Evolutionary conservation across 2,329 filamentous ascomycete genomes (phyloP).

Genomic region (Penicillium sp.): DNA sequence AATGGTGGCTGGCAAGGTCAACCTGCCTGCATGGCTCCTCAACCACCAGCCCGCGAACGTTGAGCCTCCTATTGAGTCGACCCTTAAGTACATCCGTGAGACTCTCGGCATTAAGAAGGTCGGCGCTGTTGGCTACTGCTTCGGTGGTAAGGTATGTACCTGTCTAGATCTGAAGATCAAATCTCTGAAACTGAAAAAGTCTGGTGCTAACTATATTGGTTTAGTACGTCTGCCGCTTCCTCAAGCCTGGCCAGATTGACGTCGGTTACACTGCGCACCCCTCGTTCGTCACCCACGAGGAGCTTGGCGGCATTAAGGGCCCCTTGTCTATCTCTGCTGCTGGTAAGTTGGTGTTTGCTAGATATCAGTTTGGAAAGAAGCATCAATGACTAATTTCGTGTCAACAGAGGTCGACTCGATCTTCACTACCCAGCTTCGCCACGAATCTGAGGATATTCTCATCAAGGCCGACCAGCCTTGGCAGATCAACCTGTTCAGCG

Average conservation of each 20-base stretch:
- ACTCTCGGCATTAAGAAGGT: slow-evolving; percentile 58
- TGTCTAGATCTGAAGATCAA: neutral
- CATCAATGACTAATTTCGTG: slow-evolving; percentile 1
- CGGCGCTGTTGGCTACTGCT: slow-evolving; percentile 70
- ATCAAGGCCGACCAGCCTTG: slow-evolving; percentile 59
- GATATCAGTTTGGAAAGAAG: neutral
- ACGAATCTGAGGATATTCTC: slow-evolving; percentile 64
- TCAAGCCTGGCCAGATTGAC: slow-evolving; percentile 60
- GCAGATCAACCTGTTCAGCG: slow-evolving; percentile 74
- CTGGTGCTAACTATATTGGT: neutral
- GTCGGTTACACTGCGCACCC: slow-evolving; percentile 75
- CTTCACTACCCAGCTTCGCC: slow-evolving; percentile 63
- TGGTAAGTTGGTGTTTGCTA: slow-evolving; percentile 31
- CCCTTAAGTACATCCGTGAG: slow-evolving; percentile 56
- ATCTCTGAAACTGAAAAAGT: neutral
- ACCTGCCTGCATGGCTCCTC: slow-evolving; percentile 52
- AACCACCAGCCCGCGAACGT: slow-evolving; percentile 50
- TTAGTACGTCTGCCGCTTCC: slow-evolving; percentile 68
- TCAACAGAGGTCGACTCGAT: slow-evolving; percentile 60
- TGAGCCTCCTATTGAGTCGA: slow-evolving; percentile 53
- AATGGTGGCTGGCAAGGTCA: slow-evolving; percentile 45
- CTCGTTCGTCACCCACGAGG: slow-evolving; percentile 67
- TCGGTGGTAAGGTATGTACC: slow-evolving; percentile 63
- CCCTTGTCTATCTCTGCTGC: slow-evolving; percentile 65
- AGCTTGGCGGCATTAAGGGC: slow-evolving; percentile 63